Conservation (phyloP, 2,329 filamentous ascomycete species). For the Ophiostoma pallidulum region DNA sequence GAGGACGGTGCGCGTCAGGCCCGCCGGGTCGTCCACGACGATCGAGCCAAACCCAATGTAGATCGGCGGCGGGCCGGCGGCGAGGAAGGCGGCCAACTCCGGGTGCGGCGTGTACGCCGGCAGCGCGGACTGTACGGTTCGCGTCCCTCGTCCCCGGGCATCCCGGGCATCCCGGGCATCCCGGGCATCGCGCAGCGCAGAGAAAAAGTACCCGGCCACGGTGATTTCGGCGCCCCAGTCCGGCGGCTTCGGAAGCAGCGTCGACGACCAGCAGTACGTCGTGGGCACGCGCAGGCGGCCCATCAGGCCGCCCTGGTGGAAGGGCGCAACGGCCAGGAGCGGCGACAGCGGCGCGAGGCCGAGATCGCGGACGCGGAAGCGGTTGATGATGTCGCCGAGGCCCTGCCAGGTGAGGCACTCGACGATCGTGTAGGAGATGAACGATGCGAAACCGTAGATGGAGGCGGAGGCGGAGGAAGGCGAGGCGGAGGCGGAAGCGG, state of each 20-base stretch:
- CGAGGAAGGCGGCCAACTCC: slow-evolving; percentile 57
- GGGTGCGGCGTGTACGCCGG: slow-evolving; percentile 51
- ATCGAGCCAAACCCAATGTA: slow-evolving; percentile 82
- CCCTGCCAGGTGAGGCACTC: slow-evolving; percentile 89
- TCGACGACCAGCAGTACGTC: slow-evolving; percentile 54
- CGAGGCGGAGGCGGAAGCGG: slow-evolving; percentile 18
- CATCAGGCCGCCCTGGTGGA: slow-evolving; percentile 43
- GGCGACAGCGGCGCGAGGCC: slow-evolving; percentile 31
- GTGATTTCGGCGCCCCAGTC: slow-evolving; percentile 67
- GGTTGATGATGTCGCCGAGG: slow-evolving; percentile 66
- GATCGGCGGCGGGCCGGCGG: slow-evolving; percentile 59
- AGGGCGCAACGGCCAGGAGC: slow-evolving; percentile 53
- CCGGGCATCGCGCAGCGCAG: not conserved
- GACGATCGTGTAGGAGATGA: slow-evolving; percentile 67
- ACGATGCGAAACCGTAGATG: slow-evolving; percentile 31
- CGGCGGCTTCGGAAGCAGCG: slow-evolving; percentile 55
- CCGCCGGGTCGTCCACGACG: slow-evolving; percentile 66
- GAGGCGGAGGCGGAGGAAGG: not conserved
- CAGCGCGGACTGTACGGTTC: not conserved
- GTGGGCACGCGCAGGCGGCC: slow-evolving; percentile 64
- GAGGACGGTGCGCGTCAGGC: slow-evolving; percentile 62
- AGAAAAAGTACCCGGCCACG: slow-evolving; percentile 67
- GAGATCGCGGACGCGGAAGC: slow-evolving; percentile 42
- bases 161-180: too few relatives aligned
- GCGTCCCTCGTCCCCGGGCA: not conserved